A percentile compares a stretch with the other conserved stretches of the same genome.
These are phyloP conservation scores for Plantago ovata DNA, from an alignment of 257 asterid species.

Conservation along the genomic window DNA sequence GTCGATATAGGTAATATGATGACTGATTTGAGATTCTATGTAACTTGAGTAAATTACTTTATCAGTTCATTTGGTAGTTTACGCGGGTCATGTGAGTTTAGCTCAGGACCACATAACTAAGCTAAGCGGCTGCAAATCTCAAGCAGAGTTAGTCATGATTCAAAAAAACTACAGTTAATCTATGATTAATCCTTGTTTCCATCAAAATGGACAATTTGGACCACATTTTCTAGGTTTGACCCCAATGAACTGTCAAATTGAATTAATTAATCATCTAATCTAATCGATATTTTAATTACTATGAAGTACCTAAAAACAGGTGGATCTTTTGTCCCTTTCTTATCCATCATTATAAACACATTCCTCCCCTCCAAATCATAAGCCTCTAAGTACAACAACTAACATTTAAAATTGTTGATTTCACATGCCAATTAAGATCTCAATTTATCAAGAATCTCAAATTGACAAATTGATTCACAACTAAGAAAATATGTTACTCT, in stretches of 20 bases:
- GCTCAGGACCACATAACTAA: slow-evolving; percentile 3
- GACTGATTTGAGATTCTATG: too few species aligned
- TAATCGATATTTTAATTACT: slow-evolving; percentile 35
- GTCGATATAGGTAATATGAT: too few species aligned
- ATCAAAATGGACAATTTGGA: slow-evolving; percentile 24
- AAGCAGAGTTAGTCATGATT: slow-evolving; percentile 4
- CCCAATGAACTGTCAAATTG: slow-evolving; percentile 7
- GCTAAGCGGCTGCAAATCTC: not conserved
- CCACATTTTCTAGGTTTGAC: slow-evolving; percentile 32
- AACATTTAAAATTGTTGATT: slow-evolving; percentile 30
- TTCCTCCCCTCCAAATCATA: slow-evolving; percentile 20
- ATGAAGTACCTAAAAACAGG: slow-evolving; percentile 20
- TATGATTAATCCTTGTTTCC: slow-evolving; percentile 14
- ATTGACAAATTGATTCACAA: not conserved
- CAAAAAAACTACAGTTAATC: not conserved
- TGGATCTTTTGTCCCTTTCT: slow-evolving; percentile 23
- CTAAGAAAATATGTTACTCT: not conserved
- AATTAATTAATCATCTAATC: slow-evolving; percentile 20
- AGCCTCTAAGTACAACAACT: slow-evolving; percentile 8
- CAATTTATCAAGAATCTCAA: slow-evolving; percentile 16
- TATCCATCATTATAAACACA: slow-evolving; percentile 13
- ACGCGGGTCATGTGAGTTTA: slow-evolving; percentile 19
- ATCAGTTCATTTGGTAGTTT: not conserved
- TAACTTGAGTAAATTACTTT: too few species aligned
- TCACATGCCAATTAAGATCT: slow-evolving; percentile 30